A percentile compares a stretch with the other conserved stretches of the same genome.
Conservation (phyloP, 176 grass and related monocot genomes). For the Carex pumila region DNA sequence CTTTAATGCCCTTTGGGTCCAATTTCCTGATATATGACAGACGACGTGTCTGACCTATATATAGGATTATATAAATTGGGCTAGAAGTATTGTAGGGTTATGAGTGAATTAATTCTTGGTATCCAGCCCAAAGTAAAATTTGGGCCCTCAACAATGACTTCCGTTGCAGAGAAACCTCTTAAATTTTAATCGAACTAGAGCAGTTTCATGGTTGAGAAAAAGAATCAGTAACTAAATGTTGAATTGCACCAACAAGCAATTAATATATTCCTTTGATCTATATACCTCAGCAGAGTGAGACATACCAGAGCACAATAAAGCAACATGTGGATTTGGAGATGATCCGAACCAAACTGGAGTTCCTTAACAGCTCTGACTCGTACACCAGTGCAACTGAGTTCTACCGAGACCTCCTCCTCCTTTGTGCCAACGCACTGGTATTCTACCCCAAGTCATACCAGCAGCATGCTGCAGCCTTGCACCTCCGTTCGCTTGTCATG, state of each 20-base stretch:
- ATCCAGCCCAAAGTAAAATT: background rate
- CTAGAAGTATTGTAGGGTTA: background rate
- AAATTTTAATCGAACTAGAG: background rate
- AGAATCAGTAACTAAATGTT: background rate
- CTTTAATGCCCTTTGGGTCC: background rate
- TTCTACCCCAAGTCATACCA: constrained; percentile 59
- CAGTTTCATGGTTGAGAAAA: background rate
- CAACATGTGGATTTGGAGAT: constrained; percentile 75
- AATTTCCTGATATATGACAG: background rate
- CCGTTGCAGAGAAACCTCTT: background rate
- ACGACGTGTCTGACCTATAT: background rate
- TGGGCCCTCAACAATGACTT: background rate
- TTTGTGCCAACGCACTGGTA: constrained; percentile 62
- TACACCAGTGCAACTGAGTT: constrained; percentile 49
- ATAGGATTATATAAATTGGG: background rate
- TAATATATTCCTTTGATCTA: background rate
- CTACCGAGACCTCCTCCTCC: constrained; percentile 75
- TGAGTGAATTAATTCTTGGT: background rate
- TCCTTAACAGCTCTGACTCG: background rate
- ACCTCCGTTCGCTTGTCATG: constrained; percentile 34
- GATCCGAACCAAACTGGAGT: constrained; percentile 43
- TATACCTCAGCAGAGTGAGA: constrained; percentile 33
- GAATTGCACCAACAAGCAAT: background rate
- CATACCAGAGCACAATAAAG: constrained; percentile 47
- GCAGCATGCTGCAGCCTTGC: constrained; percentile 42